These are phyloP conservation scores for Lachnellula subtilissima DNA, from an alignment of 2,329 filamentous ascomycete genomes.

Conservation along the genomic window DNA sequence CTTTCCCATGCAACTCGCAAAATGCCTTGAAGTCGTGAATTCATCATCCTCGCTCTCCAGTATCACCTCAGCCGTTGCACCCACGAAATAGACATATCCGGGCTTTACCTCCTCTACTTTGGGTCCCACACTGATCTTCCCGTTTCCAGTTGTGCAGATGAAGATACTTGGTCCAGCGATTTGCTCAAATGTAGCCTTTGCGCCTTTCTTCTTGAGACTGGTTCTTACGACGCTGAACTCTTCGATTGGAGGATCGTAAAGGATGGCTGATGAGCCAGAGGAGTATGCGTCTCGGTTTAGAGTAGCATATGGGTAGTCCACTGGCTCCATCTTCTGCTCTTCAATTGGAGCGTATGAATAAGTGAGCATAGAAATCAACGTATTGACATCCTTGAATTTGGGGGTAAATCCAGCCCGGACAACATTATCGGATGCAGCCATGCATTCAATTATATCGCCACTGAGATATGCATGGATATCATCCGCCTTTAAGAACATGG, in stretches of 20 bases:
- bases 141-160: constrained; percentile 80
- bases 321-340: constrained; percentile 87
- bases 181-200: constrained; percentile 83
- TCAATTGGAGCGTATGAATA: constrained; percentile 94
- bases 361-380: constrained; percentile 84
- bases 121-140: constrained; percentile 78
- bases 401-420: constrained; percentile 96
- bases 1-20: constrained; percentile 65
- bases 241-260: constrained; percentile 95
- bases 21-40: constrained; percentile 87
- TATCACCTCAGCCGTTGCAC: constrained; percentile 77
- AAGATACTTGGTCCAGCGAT: constrained; percentile 87
- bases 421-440: constrained; percentile 98
- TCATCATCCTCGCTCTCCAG: constrained; percentile 69
- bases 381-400: constrained; percentile 95
- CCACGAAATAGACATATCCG: constrained; percentile 78
- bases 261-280: constrained; percentile 62
- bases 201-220: constrained; percentile 62
- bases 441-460: constrained; percentile 96
- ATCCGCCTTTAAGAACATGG: constrained; percentile 92
- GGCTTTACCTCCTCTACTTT: constrained; percentile 71
- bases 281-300: constrained; percentile 79
- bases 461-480: constrained; percentile 95
- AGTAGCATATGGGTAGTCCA: constrained; percentile 79
- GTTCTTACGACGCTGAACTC: constrained; percentile 90